Base-by-base conservation (phyloP, 805 yeast genomes). In the Teunomyces stri region DNA sequence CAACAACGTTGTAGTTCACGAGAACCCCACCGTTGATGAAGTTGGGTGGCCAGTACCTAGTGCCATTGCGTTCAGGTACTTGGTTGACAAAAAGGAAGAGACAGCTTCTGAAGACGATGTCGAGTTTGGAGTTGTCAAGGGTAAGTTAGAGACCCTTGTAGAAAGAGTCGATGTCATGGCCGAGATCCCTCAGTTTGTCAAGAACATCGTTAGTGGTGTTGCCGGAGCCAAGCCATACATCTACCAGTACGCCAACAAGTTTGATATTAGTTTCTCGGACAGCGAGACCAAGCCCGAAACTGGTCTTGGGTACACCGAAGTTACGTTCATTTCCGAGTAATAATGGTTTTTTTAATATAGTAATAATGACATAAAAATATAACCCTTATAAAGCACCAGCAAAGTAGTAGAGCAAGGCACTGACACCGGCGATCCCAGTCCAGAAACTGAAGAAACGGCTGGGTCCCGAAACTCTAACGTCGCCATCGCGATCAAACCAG, bases 91-190 rank as follows among this genome's bases (percentile, higher is more conserved):
- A 37, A 67, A 67, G 45, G 66, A 79, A 11, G 64, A 63, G 3
- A 66, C 76, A 7, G 65, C 77, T 28, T 79, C 72, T 50, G 80
- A 72, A 36, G 60, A 71, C 18, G 68, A 68, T 47, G 54, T 58
- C 37, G 74, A 78, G 21, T 70, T 66, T 41, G 86, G 80, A 41
- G 65, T 62, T 9, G 80, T 87, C 16, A 62, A 58, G 35, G 97
- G 96, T 51, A 70, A 75, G 18, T 76, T 92, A 55, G 64, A 65
- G 13, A 72, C 76, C 40, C 69, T 88, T 51, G 82, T 89, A 44
- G 97, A 89, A 72, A 83, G 98, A 64, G 91, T 94, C 49, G 99
- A 94, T 69, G 98, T 94, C 50, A 90, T 94, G 97, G 88, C 90
- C 44, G 98, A 94, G 70, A 85, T 94, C 49, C 99, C 99, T 22